Evolutionary conservation across 768 basidiomycete genomes (phyloP), one percentile per base, ranked within the genome.

Genomic region (Rhodotorula diobovata): DNA sequence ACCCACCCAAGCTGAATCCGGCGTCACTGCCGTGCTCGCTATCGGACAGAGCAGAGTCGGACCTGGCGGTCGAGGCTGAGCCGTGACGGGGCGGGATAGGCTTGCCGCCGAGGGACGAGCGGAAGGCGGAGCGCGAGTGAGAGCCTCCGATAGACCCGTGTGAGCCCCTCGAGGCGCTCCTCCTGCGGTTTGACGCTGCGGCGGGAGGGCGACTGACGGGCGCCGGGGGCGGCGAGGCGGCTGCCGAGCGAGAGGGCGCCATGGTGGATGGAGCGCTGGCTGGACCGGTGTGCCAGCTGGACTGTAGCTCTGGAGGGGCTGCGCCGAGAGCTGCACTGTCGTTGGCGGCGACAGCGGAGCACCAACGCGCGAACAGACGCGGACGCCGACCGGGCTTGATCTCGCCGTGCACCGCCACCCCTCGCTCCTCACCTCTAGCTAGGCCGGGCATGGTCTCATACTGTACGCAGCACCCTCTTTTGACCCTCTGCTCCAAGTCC

Each of bases 401-500:
- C 23, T 28, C 23, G 25, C 2, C 48, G 45, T 25, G 48, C 21
- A 28, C 28, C 28, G 28, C 48, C 48, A 21, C 8, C n/a, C n/a
- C 48, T 20, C 48, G 20, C 28, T 53, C 51, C 16, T n/a, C 6
- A 14, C 51, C 14, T 28, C 28, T 5, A 16, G 14, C 18, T 25
- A 9, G 21, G 32, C 6, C 57, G 2, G 1, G 23, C n/a, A 74
- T 74, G 73, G 73, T 74, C 32, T 70, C 73, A 48, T 74, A 71
- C 51, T 74, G 73, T 71, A 14, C 23, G 73, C 39, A 11, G n/a
- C 21, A 12, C 30, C 3, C 28, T 53, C 51, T 50, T 34, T 10
- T 4, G 21, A 2, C 20, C 21, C 32, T 3, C 12, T 53, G 16
- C 5, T 9, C 21, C 54, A 21, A 6, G 21, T 18, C 14, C 20